Evolutionary conservation across 169 alveolate species (phyloP).

Genomic region (Fabrea salina): DNA sequence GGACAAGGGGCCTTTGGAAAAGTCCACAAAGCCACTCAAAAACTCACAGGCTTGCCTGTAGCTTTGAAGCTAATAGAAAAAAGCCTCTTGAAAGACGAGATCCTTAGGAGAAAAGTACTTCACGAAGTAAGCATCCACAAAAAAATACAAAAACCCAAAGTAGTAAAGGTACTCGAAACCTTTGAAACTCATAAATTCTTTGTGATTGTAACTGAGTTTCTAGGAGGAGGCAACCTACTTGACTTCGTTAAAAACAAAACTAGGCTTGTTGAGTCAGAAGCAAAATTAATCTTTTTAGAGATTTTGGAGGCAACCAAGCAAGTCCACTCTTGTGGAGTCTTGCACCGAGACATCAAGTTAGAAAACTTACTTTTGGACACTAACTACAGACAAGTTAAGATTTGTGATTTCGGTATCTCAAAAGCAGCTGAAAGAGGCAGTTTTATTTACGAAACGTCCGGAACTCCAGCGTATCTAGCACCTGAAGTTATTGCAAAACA

Average conservation of each 20-base stretch:
- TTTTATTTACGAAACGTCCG: constrained; percentile 61
- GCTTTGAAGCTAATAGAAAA: constrained; percentile 64
- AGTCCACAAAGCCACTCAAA: constrained; percentile 68
- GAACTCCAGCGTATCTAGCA: constrained; percentile 85
- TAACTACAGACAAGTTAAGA: constrained; percentile 23
- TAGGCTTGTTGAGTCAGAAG: constrained; percentile 39
- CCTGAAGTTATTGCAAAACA: constrained; percentile 74
- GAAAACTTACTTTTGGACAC: constrained; percentile 35
- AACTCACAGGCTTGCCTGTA: constrained; percentile 65
- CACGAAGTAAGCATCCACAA: constrained; percentile 42
- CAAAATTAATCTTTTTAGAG: constrained; percentile 51
- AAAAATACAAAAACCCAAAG: constrained; percentile 39
- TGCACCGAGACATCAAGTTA: neutral
- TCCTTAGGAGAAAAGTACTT: constrained; percentile 40
- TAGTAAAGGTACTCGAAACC: constrained; percentile 42
- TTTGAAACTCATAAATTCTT: constrained; percentile 63
- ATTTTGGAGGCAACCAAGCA: constrained; percentile 36
- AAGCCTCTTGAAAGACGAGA: constrained; percentile 47
- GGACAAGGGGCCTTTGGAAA: constrained; percentile 82
- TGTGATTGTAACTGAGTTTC: constrained; percentile 64
- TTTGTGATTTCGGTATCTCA: constrained; percentile 10
- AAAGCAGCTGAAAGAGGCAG: neutral
- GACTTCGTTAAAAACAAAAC: constrained; percentile 48
- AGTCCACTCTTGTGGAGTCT: neutral
- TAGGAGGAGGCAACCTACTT: constrained; percentile 66